A percentile compares a stretch with the other conserved stretches of the same genome.
phyloP scores from a whole-genome alignment of 257 asterid genomes.

The Pogostemon cablin region DNA sequence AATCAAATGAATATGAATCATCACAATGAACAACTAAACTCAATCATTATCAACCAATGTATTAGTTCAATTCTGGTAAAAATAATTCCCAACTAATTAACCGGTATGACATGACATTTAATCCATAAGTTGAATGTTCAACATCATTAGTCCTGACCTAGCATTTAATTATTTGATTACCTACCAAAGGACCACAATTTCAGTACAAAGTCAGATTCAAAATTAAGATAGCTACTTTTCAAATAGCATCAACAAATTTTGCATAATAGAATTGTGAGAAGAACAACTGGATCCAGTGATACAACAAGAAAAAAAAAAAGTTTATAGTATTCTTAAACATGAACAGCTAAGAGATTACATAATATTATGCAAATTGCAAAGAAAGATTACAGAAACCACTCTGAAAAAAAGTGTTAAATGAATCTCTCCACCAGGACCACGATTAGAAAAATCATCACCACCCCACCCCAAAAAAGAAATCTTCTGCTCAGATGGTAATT shows the following conservation, averaged over 20 bases:
- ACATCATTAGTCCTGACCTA: conserved; percentile 28
- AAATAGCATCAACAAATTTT: conserved; percentile 31
- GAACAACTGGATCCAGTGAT: conserved; percentile 4
- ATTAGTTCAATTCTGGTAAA: conserved; percentile 15
- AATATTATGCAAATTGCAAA: not conserved
- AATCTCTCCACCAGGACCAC: too few species aligned
- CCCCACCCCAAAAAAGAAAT: not conserved
- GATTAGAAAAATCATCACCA: too few species aligned
- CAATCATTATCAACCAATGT: conserved; percentile 8
- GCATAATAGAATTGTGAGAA: not conserved
- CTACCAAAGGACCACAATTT: conserved; percentile 37
- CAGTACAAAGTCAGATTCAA: conserved; percentile 11
- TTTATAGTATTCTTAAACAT: not conserved
- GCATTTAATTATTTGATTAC: conserved; percentile 32
- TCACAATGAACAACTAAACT: not conserved
- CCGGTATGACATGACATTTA: conserved; percentile 29
- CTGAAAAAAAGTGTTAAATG: too few species aligned
- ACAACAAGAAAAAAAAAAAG: not conserved
- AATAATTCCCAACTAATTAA: conserved; percentile 26
- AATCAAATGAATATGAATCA: conserved; percentile 9
- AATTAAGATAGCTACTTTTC: conserved; percentile 28
- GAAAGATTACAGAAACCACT: not conserved
- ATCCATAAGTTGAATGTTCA: conserved; percentile 17
- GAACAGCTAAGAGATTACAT: conserved; percentile 8
- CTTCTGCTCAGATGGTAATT: conserved; percentile 1